Evolutionary conservation across 164 flowering plant species (phyloP), one percentile per base, ranked within the genome.

Genomic region (Brasenia schreberi): DNA sequence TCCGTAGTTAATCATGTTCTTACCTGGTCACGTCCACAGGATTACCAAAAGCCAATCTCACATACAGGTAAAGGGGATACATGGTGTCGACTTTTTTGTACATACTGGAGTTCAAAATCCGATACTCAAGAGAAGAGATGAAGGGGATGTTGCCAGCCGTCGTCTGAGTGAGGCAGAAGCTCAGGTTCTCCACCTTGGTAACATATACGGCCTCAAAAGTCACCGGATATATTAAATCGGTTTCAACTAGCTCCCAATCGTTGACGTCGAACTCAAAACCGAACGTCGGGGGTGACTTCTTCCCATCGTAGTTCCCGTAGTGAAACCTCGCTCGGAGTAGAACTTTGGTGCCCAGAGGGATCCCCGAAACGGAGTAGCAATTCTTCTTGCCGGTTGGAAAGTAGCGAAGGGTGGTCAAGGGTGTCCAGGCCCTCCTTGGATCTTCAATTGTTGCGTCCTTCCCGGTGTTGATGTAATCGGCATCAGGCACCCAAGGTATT

Each of bases 101-200:
- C 75, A 78, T 69, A 3, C n/a, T 62, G 0, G 77, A 16, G 17
- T 60, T 71, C 71, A 80, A 62, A 62, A 68, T 53, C 43, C 76
- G 73, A 7, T 80, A 68, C 73, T 81, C 82, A 43, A 81, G 67
- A 0, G 83, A 68, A 0, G 83, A 78, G n/a, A 83, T 77, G 56
- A 81, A 80, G 5, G 27, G 27, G 27, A 23, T 23, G 65, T 80
- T 71, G 45, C 75, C 63, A 0, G 76, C 66, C 42, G 65, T 5
- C 19, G 82, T 79, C 58, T 77, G 83, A 3, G 79, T 83, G 1
- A 80, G 42, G 23, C 83, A 80, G 0, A 80, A 70, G 27, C 75
- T 76, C 0, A 69, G 5, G 6, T 49, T 43, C 0, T 74, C 59
- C 43, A 64, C 65, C 66, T 74, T 78, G 12, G 64, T 39, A 4